Evolutionary conservation across 2,329 filamentous ascomycete species (phyloP).

Genomic region (Sclerotinia spermophila): DNA sequence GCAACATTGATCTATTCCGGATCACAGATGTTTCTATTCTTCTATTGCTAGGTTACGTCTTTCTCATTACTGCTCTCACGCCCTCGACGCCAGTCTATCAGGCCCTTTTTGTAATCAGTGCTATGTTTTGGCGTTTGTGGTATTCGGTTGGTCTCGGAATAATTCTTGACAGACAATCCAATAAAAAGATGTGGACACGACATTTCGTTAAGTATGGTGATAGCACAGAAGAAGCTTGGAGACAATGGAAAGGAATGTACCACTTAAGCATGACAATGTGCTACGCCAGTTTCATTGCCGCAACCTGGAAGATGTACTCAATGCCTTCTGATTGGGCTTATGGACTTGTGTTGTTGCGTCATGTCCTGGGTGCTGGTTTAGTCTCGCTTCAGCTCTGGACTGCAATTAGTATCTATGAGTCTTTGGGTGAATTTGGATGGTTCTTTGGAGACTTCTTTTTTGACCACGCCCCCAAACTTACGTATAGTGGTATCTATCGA

Average conservation of each 20-base stretch:
- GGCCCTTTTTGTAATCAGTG: slow-evolving; percentile 75
- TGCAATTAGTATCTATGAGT: slow-evolving; percentile 87
- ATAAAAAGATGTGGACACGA: slow-evolving; percentile 89
- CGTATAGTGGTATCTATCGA: slow-evolving; percentile 95
- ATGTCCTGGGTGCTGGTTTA: slow-evolving; percentile 76
- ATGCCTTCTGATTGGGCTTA: slow-evolving; percentile 83
- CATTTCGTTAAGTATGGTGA: slow-evolving; percentile 98
- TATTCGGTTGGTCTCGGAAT: slow-evolving; percentile 84
- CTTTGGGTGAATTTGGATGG: slow-evolving; percentile 96
- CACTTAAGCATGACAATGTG: slow-evolving; percentile 89
- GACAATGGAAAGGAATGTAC: slow-evolving; percentile 95
- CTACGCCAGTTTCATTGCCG: slow-evolving; percentile 82
- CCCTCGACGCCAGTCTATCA: slow-evolving; percentile 75
- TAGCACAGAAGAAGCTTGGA: slow-evolving; percentile 85
- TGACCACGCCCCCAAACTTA: slow-evolving; percentile 81
- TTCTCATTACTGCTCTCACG: slow-evolving; percentile 68
- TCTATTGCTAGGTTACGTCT: slow-evolving; percentile 71
- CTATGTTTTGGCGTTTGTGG: slow-evolving; percentile 82
- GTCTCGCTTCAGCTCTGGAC: slow-evolving; percentile 92
- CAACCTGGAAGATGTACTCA: slow-evolving; percentile 94
- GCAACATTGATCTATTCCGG: slow-evolving; percentile 84
- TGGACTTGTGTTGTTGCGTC: slow-evolving; percentile 79
- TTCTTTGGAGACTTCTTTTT: slow-evolving; percentile 99
- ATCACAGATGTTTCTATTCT: slow-evolving; percentile 79
- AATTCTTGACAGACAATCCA: slow-evolving; percentile 81